Evolutionary conservation across 306 rosid species (phyloP), one percentile per base, ranked within the genome.

Genomic region (Abrus precatorius): DNA sequence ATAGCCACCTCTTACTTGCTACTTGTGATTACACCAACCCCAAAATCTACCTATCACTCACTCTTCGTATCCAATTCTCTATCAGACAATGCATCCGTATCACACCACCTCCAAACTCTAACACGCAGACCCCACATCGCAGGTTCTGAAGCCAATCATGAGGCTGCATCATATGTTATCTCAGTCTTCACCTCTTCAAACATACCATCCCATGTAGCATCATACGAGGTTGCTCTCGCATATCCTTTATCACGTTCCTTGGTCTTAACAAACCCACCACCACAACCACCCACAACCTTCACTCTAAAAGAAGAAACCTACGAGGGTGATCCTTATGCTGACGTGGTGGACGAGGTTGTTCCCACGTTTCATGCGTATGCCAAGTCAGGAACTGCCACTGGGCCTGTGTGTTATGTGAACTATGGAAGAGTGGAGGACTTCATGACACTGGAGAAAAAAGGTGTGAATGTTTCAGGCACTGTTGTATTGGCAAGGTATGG

Each of bases 341-440:
- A 83, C 59, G 89, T 87, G 6, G 86, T 89, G 3, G 38, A 76
- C 10, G 80, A 92, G 48, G 82, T 79, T 41, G 80, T 70, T 33
- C 92, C 92, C 12, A 89, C 93, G 0, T 92, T 90, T 64, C 97
- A 92, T 47, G 93, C 91, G 4, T 89, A 79, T 72, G 95, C 97
- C 1, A 91, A 88, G 79, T 92, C 93, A 7, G 93, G 93, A 11
- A 59, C 78, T 14, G 90, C 66, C 12, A 61, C 54, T 6, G 95
- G 90, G 0, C 85, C 80, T 2, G 88, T 83, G 55, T 90, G 86
- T 32, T 90, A 89, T 13, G 93, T 74, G 27, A 90, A 90, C 76
- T 92, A 89, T 27, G 95, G 92, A 13, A 75, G 94, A 5, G 77
- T 76, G 5, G 95, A 90, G 82, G 93, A 92, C 80, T 86, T 82